Conservation (phyloP, 1,284 basidiomycete genomes). For the Leccinum cinnamomeum region DNA sequence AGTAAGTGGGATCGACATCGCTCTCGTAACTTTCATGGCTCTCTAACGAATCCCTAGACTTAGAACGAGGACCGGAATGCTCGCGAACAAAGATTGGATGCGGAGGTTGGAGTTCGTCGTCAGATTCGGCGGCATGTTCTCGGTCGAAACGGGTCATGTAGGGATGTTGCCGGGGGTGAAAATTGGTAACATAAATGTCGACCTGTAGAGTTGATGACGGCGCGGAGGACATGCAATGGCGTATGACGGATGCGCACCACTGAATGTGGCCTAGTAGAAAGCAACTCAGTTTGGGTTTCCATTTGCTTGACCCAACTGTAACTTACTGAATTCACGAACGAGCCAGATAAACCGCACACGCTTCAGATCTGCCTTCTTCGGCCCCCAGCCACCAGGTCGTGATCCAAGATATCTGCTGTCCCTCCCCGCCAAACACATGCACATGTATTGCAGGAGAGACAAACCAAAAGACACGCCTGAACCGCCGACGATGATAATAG, state of each 20-base stretch:
- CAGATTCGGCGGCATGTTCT: neutral
- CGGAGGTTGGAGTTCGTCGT: constrained; percentile 41
- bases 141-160: constrained; percentile 1
- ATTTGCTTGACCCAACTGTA: neutral
- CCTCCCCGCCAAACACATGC: constrained; percentile 58
- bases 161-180: constrained; percentile 19
- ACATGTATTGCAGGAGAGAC: constrained; percentile 71
- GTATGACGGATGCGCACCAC: constrained; percentile 75
- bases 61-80: constrained; percentile 7
- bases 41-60: constrained; percentile 36
- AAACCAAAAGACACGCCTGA: constrained; percentile 80
- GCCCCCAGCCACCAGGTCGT: constrained; percentile 43
- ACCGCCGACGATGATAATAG: constrained; percentile 76
- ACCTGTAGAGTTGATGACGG: constrained; percentile 61
- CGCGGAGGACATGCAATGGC: constrained; percentile 67
- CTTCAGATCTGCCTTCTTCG: constrained; percentile 43
- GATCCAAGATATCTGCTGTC: constrained; percentile 49
- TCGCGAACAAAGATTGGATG: constrained; percentile 41
- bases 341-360: constrained; percentile 85
- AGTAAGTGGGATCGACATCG: constrained; percentile 28
- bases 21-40: constrained; percentile 36
- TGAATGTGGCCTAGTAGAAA: constrained; percentile 68
- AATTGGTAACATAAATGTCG: constrained; percentile 80
- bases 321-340: constrained; percentile 75
- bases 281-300: neutral